Evolutionary conservation across 148 eudicot genomes (phyloP).

Genomic region (Amaranthus palmeri): DNA sequence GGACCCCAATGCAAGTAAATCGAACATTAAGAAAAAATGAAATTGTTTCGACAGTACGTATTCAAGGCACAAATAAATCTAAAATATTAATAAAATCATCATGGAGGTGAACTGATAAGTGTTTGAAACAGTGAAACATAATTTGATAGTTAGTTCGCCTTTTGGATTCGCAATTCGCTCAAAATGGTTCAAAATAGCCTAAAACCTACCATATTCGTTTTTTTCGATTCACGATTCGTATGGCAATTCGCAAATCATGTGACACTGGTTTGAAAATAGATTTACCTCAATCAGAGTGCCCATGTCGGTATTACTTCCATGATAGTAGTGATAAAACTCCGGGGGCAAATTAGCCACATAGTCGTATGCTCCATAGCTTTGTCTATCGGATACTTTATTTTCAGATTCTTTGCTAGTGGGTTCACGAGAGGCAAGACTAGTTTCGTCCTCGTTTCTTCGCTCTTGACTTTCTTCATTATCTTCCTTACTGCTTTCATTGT

Average conservation of each 20-base stretch:
- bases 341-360: constrained; percentile 71
- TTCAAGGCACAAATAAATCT: no score
- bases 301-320: constrained; percentile 88
- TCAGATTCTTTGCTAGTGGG: constrained; percentile 33
- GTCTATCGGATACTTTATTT: constrained; percentile 34
- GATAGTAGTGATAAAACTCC: constrained; percentile 90
- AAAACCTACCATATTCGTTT: no score
- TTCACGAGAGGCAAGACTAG: constrained; percentile 15
- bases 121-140: no score
- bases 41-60: no score
- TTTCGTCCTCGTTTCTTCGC: constrained; percentile 26
- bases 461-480: constrained; percentile 29
- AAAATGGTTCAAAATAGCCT: no score
- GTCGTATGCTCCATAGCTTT: constrained; percentile 45
- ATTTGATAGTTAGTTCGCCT: no score
- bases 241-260: no score
- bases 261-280: neutral
- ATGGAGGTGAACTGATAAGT: no score
- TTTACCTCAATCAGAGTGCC: constrained; percentile 89
- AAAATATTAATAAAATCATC: no score
- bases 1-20: neutral
- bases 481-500: constrained; percentile 32
- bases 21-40: neutral
- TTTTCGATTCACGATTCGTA: no score
- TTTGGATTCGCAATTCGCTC: no score